Evolutionary conservation across 192 early-diverging fungal genomes (phyloP).

Genomic region (Podila clonocystis): DNA sequence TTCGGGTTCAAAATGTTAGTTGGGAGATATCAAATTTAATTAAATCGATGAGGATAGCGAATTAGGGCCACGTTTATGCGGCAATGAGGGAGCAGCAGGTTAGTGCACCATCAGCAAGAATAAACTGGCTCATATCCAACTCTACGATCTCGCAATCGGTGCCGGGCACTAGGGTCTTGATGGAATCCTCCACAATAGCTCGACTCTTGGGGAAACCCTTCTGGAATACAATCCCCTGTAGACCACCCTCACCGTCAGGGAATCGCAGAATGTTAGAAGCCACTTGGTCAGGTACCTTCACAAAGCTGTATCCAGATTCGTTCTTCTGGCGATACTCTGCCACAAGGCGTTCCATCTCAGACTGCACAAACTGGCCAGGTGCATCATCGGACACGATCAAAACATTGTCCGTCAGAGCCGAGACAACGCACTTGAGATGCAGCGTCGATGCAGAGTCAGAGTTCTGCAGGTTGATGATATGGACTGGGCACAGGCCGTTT

Average conservation of each 20-base stretch:
- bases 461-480: slow-evolving; percentile 24
- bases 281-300: slow-evolving; percentile 51
- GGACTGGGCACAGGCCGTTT: not conserved
- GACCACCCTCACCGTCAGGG: slow-evolving; percentile 9
- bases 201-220: slow-evolving; percentile 40
- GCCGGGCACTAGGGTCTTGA: not conserved
- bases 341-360: slow-evolving; percentile 20
- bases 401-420: slow-evolving; percentile 13
- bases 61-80: no score
- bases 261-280: slow-evolving; percentile 51
- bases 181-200: slow-evolving; percentile 5
- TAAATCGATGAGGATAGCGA: no score
- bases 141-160: not conserved
- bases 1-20: no score
- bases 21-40: no score
- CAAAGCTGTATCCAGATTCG: slow-evolving; percentile 7
- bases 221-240: slow-evolving; percentile 28
- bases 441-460: slow-evolving; percentile 25
- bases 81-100: slow-evolving; percentile 49
- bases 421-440: slow-evolving; percentile 53
- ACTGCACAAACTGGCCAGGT: slow-evolving; percentile 26
- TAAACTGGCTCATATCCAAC: slow-evolving; percentile 53
- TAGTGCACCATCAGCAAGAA: slow-evolving; percentile 54
- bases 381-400: slow-evolving; percentile 37
- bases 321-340: not conserved